Evolutionary conservation across 441 rosid species (phyloP).

Genomic region (Melastoma candidum): DNA sequence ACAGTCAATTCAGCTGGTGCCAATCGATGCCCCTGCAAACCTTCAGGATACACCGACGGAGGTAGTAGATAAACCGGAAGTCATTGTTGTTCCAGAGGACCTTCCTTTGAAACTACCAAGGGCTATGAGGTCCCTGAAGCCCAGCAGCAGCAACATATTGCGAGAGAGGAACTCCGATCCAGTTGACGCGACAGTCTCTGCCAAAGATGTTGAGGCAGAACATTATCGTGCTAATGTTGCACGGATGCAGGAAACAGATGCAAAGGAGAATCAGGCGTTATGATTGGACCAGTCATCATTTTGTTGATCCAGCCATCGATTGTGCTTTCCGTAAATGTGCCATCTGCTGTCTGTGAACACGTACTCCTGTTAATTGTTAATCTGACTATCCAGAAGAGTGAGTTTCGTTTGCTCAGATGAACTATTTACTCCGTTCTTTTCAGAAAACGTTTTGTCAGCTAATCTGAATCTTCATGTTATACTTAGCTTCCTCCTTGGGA

Average conservation of each 20-base stretch:
- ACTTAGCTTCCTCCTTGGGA: too few species aligned
- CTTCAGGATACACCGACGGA: constrained; percentile 21
- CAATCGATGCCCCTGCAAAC: constrained; percentile 32
- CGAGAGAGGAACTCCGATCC: constrained; percentile 73
- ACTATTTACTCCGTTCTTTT: too few species aligned
- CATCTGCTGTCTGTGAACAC: too few species aligned
- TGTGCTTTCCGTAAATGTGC: too few species aligned
- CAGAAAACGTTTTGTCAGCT: too few species aligned
- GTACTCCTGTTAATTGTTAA: too few species aligned
- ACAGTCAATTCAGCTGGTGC: constrained; percentile 61
- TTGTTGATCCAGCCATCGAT: too few species aligned
- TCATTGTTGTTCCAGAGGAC: constrained; percentile 24
- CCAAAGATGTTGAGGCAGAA: constrained; percentile 26
- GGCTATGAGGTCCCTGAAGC: constrained; percentile 59
- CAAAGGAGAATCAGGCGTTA: constrained; percentile 57
- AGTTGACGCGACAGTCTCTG: constrained; percentile 20
- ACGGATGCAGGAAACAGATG: constrained; percentile 45
- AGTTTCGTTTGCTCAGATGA: too few species aligned
- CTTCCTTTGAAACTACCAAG: constrained; percentile 68
- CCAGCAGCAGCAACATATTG: constrained; percentile 49
- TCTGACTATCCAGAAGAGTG: too few species aligned
- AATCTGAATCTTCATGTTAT: too few species aligned
- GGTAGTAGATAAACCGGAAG: constrained; percentile 24
- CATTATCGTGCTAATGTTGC: constrained; percentile 32
- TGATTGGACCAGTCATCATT: neutral